These are phyloP conservation scores for Daldinia decipiens DNA, from an alignment of 495 filamentous ascomycete species.

Conservation along the genomic window DNA sequence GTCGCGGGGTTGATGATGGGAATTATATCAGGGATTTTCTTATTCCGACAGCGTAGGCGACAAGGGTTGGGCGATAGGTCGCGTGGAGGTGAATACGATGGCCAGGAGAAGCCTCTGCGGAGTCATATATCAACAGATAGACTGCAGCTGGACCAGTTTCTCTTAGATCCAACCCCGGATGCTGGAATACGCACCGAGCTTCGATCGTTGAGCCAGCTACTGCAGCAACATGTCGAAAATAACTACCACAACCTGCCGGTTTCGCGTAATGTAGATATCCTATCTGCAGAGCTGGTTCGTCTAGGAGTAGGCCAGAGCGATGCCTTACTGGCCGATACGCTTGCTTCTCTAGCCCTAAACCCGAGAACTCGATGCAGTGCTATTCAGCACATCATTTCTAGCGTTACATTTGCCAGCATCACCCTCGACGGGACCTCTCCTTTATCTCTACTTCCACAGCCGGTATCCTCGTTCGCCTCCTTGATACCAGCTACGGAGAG, in stretches of 20 bases:
- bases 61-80: conserved; percentile 1
- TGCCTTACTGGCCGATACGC: conserved; percentile 20
- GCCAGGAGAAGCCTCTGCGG: conserved; percentile 30
- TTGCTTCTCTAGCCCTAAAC: conserved; percentile 45
- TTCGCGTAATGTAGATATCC: conserved; percentile 26
- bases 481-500: conserved; percentile 42
- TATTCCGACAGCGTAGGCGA: conserved; percentile 29
- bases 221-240: conserved; percentile 51
- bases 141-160: conserved; percentile 43
- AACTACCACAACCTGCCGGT: conserved; percentile 49
- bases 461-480: conserved; percentile 46
- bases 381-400: conserved; percentile 50
- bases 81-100: conserved; percentile 22
- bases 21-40: conserved; percentile 28
- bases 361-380: conserved; percentile 44
- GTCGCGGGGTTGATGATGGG: conserved; percentile 45
- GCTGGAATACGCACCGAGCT: conserved; percentile 47
- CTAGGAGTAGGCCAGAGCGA: conserved; percentile 43
- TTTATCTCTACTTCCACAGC: conserved; percentile 49
- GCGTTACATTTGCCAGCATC: conserved; percentile 48
- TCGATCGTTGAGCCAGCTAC: conserved; percentile 40
- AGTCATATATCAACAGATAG: conserved; percentile 19
- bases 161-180: conserved; percentile 48
- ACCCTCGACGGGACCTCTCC: conserved; percentile 36
- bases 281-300: conserved; percentile 37